A percentile compares a stretch with the other conserved stretches of the same genome.
Conservation (phyloP, 2,329 filamentous ascomycete species). For the Sporothrix pseudoabietina region DNA sequence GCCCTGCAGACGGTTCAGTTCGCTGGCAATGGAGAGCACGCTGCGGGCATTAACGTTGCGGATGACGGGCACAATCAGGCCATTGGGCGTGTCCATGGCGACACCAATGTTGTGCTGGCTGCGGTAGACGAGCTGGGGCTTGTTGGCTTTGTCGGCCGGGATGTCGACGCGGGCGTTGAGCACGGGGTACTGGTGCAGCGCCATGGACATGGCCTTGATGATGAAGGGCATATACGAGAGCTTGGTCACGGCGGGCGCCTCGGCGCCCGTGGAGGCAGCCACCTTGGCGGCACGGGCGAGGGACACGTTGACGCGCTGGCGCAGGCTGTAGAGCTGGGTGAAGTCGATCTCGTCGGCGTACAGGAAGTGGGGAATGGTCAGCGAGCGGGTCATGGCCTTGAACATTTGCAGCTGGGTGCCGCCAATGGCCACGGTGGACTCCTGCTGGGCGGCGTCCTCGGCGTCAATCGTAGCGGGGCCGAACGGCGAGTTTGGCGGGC, state of each 20-base stretch:
- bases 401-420: conserved; percentile 91
- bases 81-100: conserved; percentile 88
- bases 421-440: conserved; percentile 70
- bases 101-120: conserved; percentile 92
- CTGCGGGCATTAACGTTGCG: conserved; percentile 77
- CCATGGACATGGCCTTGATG: conserved; percentile 89
- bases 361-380: conserved; percentile 91
- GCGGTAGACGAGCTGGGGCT: conserved; percentile 76
- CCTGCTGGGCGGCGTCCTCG: conserved; percentile 57
- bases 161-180: conserved; percentile 83
- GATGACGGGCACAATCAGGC: conserved; percentile 89
- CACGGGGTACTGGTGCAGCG: conserved; percentile 77
- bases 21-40: conserved; percentile 74
- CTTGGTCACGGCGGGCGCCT: conserved; percentile 54
- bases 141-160: conserved; percentile 46
- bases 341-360: conserved; percentile 91
- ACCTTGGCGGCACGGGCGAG: conserved; percentile 43
- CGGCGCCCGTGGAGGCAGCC: conserved; percentile 38
- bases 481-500: conserved; percentile 40
- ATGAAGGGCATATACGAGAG: conserved; percentile 92
- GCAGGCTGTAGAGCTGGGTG: conserved; percentile 70
- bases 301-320: conserved; percentile 72
- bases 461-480: conserved; percentile 35
- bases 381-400: conserved; percentile 91
- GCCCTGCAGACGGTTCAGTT: conserved; percentile 71